Base-by-base conservation (phyloP, 768 basidiomycete species). In the Erythrobasidium yunnanense region DNA sequence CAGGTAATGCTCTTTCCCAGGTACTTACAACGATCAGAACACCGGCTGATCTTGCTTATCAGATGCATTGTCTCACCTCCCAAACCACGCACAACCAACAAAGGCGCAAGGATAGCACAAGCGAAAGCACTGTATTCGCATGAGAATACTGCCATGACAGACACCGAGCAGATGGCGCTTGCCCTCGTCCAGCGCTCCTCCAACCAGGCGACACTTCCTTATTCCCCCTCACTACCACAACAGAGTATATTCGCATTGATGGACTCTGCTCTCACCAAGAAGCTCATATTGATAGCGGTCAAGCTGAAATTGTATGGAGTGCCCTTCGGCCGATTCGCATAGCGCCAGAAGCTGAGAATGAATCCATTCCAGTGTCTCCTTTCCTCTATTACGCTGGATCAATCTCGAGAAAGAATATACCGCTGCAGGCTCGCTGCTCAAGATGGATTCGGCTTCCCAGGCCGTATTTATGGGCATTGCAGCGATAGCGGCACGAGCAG, bases 21-120 rank as follows among this genome's bases (percentile, higher is more conserved):
- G n/a, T n/a, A n/a, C n/a, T n/a, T n/a, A n/a, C n/a, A n/a, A n/a
- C 11, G 54, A 4, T 17, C 3, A 55, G 33, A 29, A 18, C 23
- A 30, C 53, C n/a, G 23, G 2, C 4, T 49, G n/a, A 5, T 17
- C 46, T 34, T 27, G n/a, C 38, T 27, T 47, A 25, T 15, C 29
- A 63, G 60, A 51, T 63, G 60, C 32, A 34, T 51, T 15, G 60
- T 50, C 15, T 63, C 60, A 6, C 29, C 42, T 22, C 60, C 60
- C 18, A 49, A 51, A 20, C 8, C 49, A 8, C 46, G 60, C 33
- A 51, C 47, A 49, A 34, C 29, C 29, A 25, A 49, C 8, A 63
- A 63, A 29, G 60, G 60, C 11, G 49, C 60, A 27, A 46, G 60
- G 27, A 63, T 63, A 4, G 60, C 60, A 27, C 60, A 63, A 63